Evolutionary conservation across 768 basidiomycete genomes (phyloP), one percentile per base, ranked within the genome.

Genomic region (Hygrophorus pudorinus): DNA sequence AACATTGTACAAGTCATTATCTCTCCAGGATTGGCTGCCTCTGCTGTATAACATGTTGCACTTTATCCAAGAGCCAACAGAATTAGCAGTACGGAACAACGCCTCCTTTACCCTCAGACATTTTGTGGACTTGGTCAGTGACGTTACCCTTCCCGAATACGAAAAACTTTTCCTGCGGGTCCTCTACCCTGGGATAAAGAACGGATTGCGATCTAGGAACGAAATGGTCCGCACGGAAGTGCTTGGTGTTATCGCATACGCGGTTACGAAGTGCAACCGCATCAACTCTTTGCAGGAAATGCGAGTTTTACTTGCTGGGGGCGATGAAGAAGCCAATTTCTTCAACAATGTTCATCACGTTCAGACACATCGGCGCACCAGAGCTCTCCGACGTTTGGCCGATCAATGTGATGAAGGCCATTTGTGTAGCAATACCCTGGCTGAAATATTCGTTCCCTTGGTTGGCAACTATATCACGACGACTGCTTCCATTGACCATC

Each of bases 261-360:
- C 85, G 1, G 79, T 93, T 5, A 65, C 70, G 29, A 76, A 72
- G 48, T 86, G 85, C 51, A 65, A 71, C 5, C 62, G 68, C 14
- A 65, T 92, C 24, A 56, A 65, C 0, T 60, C 73, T 2, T 62
- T 97, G 20, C 78, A 78, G 40, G 92, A 97, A 56, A 81, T 98
- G 79, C 76, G 67, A 17, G 71, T 79, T 9, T 64, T 98, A 5
- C 72, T 97, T 27, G 88, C 86, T 6, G 78, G 72, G 13, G 93
- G 89, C 1, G 92, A 98, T 56, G 82, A 86, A 39, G 94, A 99
- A 61, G 91, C 90, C 27, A 92, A 85, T 57, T 93, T 98, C 66
- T 98, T 99, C 75, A 83, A 82, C 68, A 99, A 99, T 61, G 79
- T 97, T 38, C 77, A 85, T 42, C 96, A 99, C 57, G 77, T 98